Conservation (phyloP, 208 protist species). For the Acanthamoeba lenticulata region DNA sequence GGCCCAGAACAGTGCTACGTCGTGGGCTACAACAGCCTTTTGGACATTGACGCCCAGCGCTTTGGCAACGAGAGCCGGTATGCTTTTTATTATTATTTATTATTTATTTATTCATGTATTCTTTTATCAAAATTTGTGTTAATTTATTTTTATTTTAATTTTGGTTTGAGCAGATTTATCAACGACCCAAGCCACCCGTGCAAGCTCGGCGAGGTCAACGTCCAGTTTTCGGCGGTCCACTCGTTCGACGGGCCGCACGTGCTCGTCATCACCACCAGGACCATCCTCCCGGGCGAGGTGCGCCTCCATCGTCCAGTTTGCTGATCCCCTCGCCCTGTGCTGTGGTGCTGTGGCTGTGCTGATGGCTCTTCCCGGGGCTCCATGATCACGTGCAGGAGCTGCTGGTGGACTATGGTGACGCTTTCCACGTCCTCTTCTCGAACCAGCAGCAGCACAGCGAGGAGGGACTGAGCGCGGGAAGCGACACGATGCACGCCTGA, state of each 20-base stretch:
- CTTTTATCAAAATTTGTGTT: neutral
- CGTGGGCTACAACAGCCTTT: neutral
- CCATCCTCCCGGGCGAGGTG: neutral
- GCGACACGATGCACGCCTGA: no score
- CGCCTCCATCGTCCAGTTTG: neutral
- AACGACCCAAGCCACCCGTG: neutral
- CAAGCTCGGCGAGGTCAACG: neutral
- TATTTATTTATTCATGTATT: no score
- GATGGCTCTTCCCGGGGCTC: no score
- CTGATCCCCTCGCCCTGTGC: neutral
- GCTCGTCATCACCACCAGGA: neutral
- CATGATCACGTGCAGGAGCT: no score
- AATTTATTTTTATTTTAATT: no score
- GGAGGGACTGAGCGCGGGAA: no score
- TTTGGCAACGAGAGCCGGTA: neutral
- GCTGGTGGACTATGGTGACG: neutral
- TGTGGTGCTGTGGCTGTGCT: no score
- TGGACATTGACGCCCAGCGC: neutral
- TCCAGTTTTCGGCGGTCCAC: neutral
- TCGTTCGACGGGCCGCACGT: neutral
- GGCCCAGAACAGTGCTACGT: neutral
- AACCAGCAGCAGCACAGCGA: no score
- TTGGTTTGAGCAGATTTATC: conserved; percentile 5
- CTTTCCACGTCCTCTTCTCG: neutral
- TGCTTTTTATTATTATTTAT: neutral